These are phyloP conservation scores for Nicotiana attenuata DNA, from an alignment of 257 asterid species.

Conservation along the genomic window DNA sequence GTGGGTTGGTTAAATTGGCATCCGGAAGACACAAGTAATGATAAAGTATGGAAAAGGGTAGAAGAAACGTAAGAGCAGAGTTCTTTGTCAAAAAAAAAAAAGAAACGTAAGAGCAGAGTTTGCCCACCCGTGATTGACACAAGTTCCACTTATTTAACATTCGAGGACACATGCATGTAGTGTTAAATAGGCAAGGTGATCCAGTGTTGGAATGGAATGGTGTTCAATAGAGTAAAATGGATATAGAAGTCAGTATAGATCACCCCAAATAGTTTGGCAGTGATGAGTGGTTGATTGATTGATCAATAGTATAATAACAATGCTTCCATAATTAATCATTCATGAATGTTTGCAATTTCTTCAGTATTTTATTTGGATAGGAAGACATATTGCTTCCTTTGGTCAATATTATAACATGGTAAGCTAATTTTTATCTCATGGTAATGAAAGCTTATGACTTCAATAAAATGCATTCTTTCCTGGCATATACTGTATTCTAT, in stretches of 20 bases:
- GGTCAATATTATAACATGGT: not conserved
- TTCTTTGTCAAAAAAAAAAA: no score
- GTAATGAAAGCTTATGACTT: not conserved
- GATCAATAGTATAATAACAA: not conserved
- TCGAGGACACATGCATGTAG: not conserved
- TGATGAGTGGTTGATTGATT: not conserved
- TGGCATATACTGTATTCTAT: not conserved
- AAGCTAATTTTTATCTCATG: not conserved
- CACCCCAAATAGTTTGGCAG: not conserved
- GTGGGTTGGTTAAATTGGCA: no score
- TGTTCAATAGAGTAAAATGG: not conserved
- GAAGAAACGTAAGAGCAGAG: no score
- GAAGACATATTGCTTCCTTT: not conserved
- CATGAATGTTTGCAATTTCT: not conserved
- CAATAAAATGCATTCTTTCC: not conserved
- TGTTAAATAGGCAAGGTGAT: not conserved
- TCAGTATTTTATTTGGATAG: not conserved
- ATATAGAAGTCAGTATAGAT: not conserved
- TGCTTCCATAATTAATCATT: not conserved
- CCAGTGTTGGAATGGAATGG: not conserved
- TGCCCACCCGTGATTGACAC: no score
- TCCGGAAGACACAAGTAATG: no score
- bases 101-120: no score
- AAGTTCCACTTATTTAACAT: no score
- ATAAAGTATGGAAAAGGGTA: no score